Evolutionary conservation across 805 yeast species (phyloP), one percentile per base, ranked within the genome.

Genomic region (Lipomyces lipofer): DNA sequence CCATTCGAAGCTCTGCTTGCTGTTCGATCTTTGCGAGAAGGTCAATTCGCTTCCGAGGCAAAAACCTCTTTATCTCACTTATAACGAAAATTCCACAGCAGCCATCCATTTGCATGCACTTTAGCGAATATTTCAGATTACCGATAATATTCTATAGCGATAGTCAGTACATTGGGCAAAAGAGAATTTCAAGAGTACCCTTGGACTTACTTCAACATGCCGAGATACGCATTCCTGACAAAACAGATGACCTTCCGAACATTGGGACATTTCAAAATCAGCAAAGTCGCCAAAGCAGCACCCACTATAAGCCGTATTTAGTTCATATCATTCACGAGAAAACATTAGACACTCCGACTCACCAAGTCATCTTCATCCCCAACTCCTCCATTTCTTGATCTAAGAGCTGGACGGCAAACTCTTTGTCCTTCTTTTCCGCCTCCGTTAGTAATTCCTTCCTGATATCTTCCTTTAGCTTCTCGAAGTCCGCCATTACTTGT

Each of bases 31-130:
- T 21, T 22, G n/a, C 28, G 25, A 40, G 22, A 17, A 25, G n/a
- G 13, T 40, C 44, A 21, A 40, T 15, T 17, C n/a, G 13, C 44
- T 40, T 40, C 10, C 22, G 27, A 17, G 44, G 44, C 8, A 40
- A 7, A 40, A 40, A 40, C 13, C 27, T 21, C 13, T n/a, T 21
- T 10, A 40, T 25, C 83, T 55, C 77, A 76, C 49, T 76, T 79
- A 58, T 84, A 88, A 60, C 77, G 80, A 4, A 67, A 75, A 57
- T 75, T 73, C 57, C 75, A 75, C 73, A 78, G 73, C 45, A 77
- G 71, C 79, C 80, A 79, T 63, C 82, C 70, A 21, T 27, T 21
- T 40, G 27, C 13, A 40, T 40, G 44, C 44, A 40, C 25, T 40
- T 40, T 12, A 40, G 44, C 5, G 17, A n/a, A 27, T 40, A 40